These are phyloP conservation scores for Thinopyrum obtusiflorum DNA, from an alignment of 202 grass and related monocot genomes.

Conservation along the genomic window DNA sequence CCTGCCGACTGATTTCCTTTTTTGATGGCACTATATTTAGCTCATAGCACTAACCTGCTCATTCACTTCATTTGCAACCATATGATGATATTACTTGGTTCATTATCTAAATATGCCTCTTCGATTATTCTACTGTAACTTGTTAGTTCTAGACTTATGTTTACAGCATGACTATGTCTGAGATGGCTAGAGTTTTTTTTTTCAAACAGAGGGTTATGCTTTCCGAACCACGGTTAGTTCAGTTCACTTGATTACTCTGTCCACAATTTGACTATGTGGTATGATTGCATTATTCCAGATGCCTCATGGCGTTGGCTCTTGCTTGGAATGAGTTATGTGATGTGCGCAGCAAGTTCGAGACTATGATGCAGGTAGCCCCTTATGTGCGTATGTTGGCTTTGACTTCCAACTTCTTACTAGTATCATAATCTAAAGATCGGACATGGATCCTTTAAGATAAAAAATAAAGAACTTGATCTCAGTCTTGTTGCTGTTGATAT, in stretches of 20 bases:
- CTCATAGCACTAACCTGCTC: too few relatives aligned
- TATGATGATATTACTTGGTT: background rate
- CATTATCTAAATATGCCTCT: background rate
- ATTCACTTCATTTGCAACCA: background rate
- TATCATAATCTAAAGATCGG: background rate
- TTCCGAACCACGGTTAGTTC: background rate
- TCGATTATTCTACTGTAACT: background rate
- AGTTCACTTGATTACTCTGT: background rate
- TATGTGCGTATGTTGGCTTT: background rate
- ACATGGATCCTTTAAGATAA: background rate
- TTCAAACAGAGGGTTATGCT: background rate
- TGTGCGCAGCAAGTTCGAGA: slow-evolving; percentile 53
- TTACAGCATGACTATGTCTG: too few relatives aligned
- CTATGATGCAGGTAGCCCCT: slow-evolving; percentile 64
- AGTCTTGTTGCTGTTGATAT: background rate
- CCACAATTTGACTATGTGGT: background rate
- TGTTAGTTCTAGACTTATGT: background rate
- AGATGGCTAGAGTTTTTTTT: background rate
- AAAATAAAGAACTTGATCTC: background rate
- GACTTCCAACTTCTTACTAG: background rate
- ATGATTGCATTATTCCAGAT: slow-evolving; percentile 47
- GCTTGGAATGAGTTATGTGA: slow-evolving; percentile 60
- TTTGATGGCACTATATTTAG: background rate
- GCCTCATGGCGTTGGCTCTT: slow-evolving; percentile 52
- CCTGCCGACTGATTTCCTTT: background rate